Evolutionary conservation across 2,329 filamentous ascomycete species (phyloP).

Genomic region (Torrubiellomyces zombiae): DNA sequence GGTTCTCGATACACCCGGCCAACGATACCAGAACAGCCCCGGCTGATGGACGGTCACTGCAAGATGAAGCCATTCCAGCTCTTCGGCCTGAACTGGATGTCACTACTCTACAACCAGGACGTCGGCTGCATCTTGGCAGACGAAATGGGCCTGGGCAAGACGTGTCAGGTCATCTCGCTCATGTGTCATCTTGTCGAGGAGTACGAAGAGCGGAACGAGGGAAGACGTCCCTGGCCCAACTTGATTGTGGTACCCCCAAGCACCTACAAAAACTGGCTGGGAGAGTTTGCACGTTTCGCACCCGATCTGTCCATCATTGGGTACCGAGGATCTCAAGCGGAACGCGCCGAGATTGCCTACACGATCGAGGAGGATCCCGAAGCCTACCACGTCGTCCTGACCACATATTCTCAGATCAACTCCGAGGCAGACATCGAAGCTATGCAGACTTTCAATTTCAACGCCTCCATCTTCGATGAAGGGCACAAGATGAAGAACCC

Average conservation of each 20-base stretch:
- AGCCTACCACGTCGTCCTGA: constrained; percentile 45
- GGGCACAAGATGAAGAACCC: constrained; percentile 87
- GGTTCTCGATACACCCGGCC: constrained; percentile 19
- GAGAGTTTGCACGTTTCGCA: constrained; percentile 78
- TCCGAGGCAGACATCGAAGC: constrained; percentile 32
- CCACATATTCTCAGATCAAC: constrained; percentile 42
- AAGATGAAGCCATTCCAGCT: constrained; percentile 86
- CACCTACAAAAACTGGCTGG: constrained; percentile 89
- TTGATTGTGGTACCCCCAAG: constrained; percentile 84
- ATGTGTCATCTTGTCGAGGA: constrained; percentile 67
- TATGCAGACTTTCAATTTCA: constrained; percentile 30
- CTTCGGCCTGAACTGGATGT: constrained; percentile 89
- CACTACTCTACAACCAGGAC: constrained; percentile 60
- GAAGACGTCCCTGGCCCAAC: constrained; percentile 44
- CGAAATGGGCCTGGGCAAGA: constrained; percentile 95
- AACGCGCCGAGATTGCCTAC: constrained; percentile 51
- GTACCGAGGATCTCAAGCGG: constrained; percentile 46
- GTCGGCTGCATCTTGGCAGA: constrained; percentile 87
- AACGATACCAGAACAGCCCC: constrained; percentile 46
- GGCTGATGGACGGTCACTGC: constrained; percentile 58
- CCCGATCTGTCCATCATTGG: constrained; percentile 60
- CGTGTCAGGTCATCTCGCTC: constrained; percentile 88
- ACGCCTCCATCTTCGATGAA: constrained; percentile 69
- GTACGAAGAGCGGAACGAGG: constrained; percentile 18
- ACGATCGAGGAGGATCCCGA: constrained; percentile 46